Base-by-base conservation (phyloP, 768 basidiomycete species). In the Panellus pusillus region DNA sequence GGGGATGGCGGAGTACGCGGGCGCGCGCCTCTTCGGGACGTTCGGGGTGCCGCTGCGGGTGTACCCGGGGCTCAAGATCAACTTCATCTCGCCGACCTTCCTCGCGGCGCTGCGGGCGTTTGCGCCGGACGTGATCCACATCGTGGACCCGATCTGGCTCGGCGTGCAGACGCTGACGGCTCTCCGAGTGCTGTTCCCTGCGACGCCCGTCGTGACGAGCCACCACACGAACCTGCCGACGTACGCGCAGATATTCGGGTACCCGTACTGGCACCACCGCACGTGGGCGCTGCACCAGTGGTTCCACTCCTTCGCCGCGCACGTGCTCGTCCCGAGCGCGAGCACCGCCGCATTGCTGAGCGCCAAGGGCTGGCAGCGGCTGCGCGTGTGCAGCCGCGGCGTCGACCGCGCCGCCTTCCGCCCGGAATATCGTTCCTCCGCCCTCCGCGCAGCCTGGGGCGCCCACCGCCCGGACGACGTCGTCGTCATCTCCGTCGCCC, bases 121-220 rank as follows among this genome's bases (percentile, higher is more conserved):
- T 37, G 41, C 50, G 14, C 74, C 76, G 0, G 73, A 77, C 49
- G 71, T 77, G 1, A 66, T 76, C 6, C 31, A 46, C 31, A 7
- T 20, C 9, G 1, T 31, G 31, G 17, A 14, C 35, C 31, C 45
- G 3, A 35, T 46, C 29, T 46, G 45, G 31, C 45, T 46, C 45
- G 45, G 45, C 13, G 45, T 46, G 15, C 45, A 46, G 45, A 19
- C 69, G 11, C 65, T 75, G n/a, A 62, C 70, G 52, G 73, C 71
- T 2, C 63, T 74, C 64, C 67, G 71, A 51, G 52, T 70, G 13
- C 70, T 72, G 13, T 74, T 54, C 46, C 52, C 52, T 5, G 1
- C 12, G 24, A 41, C 44, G 4, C 48, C 52, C 1, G 13, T 61
- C 17, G 39, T 58, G 1, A 57, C 56, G 5, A 44, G 45, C 39